Evolutionary conservation across 495 filamentous ascomycete species (phyloP).

Genomic region (Thermothielavioides terrestris): DNA sequence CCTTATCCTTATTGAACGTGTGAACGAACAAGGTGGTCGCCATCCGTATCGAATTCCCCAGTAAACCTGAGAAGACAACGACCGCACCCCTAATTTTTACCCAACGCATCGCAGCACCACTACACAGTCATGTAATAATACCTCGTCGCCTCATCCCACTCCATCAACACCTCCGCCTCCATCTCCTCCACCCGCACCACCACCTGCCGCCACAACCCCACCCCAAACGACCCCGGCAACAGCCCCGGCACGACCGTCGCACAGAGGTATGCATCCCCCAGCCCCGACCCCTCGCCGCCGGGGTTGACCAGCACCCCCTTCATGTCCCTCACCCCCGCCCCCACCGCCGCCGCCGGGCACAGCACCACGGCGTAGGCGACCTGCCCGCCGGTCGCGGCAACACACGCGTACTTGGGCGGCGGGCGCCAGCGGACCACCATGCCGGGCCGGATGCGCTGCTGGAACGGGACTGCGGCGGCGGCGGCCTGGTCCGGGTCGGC

Average conservation of each 20-base stretch:
- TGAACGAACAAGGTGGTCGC: no score
- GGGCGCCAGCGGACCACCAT: conserved; percentile 22
- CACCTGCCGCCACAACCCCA: conserved; percentile 25
- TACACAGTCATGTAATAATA: conserved; percentile 31
- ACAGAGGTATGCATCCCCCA: conserved; percentile 20
- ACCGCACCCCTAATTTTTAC: background rate
- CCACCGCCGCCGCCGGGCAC: conserved; percentile 9
- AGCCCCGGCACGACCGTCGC: conserved; percentile 19
- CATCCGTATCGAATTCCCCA: no score
- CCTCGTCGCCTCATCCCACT: conserved; percentile 33
- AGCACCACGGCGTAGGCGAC: conserved; percentile 12
- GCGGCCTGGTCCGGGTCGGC: conserved; percentile 11
- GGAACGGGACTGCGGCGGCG: conserved; percentile 16
- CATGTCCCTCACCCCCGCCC: conserved; percentile 12
- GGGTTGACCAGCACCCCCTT: conserved; percentile 7
- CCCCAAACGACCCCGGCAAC: conserved; percentile 26
- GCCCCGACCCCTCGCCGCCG: background rate
- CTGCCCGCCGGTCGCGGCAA: background rate
- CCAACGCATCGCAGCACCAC: no score
- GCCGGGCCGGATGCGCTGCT: conserved; percentile 25
- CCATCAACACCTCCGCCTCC: conserved; percentile 30
- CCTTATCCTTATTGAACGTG: no score
- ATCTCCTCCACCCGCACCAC: conserved; percentile 26
- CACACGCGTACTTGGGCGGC: background rate
- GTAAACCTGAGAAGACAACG: no score